Conservation (phyloP, 768 basidiomycete genomes). For the Boletus reticulatus region DNA sequence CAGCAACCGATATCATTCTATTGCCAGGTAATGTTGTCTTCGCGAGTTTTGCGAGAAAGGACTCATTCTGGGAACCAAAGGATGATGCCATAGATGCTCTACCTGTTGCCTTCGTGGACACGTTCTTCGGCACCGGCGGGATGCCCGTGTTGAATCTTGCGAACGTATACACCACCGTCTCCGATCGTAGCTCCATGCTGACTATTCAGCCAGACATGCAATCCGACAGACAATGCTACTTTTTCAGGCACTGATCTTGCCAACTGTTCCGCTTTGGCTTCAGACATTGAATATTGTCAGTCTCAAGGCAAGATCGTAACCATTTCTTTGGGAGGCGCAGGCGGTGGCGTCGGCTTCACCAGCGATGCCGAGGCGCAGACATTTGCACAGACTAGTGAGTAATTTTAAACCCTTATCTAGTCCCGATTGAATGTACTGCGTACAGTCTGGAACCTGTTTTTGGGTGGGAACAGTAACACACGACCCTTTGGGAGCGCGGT, state of each 20-base stretch:
- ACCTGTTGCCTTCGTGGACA: conserved; percentile 65
- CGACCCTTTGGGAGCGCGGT: conserved; percentile 46
- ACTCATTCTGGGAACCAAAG: conserved; percentile 30
- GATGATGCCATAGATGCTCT: conserved; percentile 68
- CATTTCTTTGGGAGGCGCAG: conserved; percentile 43
- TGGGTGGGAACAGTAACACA: conserved; percentile 43
- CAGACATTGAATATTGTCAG: conserved; percentile 45
- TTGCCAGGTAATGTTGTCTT: conserved; percentile 45
- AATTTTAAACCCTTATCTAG: conserved; percentile 8
- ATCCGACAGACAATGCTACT: conserved; percentile 36
- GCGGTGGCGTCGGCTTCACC: conserved; percentile 39
- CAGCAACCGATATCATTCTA: conserved; percentile 65
- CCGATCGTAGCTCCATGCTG: background rate
- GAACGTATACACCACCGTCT: conserved; percentile 42
- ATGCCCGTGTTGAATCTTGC: conserved; percentile 66
- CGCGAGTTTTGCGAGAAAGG: background rate
- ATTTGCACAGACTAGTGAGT: conserved; percentile 28
- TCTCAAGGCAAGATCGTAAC: conserved; percentile 47
- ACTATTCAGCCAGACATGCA: conserved; percentile 37
- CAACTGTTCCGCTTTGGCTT: conserved; percentile 38
- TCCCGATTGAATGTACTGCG: background rate
- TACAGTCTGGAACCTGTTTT: conserved; percentile 44
- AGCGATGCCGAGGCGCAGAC: conserved; percentile 36
- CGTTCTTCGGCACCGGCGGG: conserved; percentile 62
- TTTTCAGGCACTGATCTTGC: conserved; percentile 43